Evolutionary conservation across 768 basidiomycete species (phyloP).

Genomic region (Lentinus brumalis): DNA sequence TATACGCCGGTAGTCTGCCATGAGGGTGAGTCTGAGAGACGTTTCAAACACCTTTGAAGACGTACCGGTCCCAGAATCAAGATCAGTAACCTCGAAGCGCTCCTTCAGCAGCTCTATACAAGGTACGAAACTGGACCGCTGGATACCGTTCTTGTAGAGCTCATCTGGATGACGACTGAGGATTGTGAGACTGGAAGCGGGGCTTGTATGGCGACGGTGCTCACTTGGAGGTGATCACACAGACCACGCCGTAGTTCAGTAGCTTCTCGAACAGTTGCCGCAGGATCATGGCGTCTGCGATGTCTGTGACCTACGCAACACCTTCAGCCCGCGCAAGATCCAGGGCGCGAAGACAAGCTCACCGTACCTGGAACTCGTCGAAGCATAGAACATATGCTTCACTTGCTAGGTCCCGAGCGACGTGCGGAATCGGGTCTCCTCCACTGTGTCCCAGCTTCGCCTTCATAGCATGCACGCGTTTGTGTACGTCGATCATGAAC

Average conservation of each 20-base stretch:
- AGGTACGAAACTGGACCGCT: constrained; percentile 91
- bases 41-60: background rate
- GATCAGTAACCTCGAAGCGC: constrained; percentile 84
- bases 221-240: constrained; percentile 97
- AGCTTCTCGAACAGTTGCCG: constrained; percentile 86
- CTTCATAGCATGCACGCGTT: constrained; percentile 84
- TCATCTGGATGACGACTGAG: constrained; percentile 94
- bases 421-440: constrained; percentile 84
- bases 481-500: constrained; percentile 99
- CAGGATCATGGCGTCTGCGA: constrained; percentile 98
- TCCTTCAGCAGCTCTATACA: constrained; percentile 92
- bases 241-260: constrained; percentile 86
- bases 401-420: constrained; percentile 82
- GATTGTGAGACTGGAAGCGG: background rate
- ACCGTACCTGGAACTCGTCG: constrained; percentile 92
- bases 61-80: constrained; percentile 93
- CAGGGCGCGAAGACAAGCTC: constrained; percentile 9
- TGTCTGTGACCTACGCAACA: constrained; percentile 79
- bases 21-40: background rate
- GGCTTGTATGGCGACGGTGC: constrained; percentile 29
- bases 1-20: constrained; percentile 88
- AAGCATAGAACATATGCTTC: constrained; percentile 90
- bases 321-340: constrained; percentile 11
- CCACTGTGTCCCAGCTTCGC: constrained; percentile 63
- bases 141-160: constrained; percentile 98